Conservation (phyloP, 2,329 filamentous ascomycete species). For the Pyrenophora seminiperda region DNA sequence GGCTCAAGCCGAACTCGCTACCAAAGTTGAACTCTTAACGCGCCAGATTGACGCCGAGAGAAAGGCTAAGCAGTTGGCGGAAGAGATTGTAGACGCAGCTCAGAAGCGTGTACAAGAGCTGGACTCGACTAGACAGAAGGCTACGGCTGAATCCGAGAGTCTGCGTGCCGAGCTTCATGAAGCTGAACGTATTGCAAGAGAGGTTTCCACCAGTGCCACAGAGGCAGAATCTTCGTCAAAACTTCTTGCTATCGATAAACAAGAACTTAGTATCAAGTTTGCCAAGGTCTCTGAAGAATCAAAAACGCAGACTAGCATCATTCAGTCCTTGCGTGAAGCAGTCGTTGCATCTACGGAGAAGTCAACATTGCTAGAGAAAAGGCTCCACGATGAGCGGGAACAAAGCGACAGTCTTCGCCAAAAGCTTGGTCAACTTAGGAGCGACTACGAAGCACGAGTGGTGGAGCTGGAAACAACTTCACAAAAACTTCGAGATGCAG, state of each 20-base stretch:
- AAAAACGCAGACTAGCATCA: constrained; percentile 71
- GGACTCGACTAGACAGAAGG: constrained; percentile 81
- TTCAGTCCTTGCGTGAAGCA: constrained; percentile 77
- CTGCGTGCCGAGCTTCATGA: constrained; percentile 85
- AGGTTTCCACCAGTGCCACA: constrained; percentile 76
- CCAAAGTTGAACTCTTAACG: constrained; percentile 70
- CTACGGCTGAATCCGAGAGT: constrained; percentile 81
- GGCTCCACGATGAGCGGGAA: constrained; percentile 81
- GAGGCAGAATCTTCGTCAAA: constrained; percentile 77
- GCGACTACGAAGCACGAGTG: constrained; percentile 80
- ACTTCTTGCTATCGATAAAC: constrained; percentile 83
- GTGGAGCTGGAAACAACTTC: constrained; percentile 76
- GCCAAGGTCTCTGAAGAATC: constrained; percentile 69
- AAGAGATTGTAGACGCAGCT: constrained; percentile 82
- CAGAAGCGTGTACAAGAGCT: constrained; percentile 83
- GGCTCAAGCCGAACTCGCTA: constrained; percentile 78
- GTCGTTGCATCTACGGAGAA: constrained; percentile 80
- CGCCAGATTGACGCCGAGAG: constrained; percentile 80
- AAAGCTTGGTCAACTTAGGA: constrained; percentile 75
- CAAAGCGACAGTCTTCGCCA: constrained; percentile 75
- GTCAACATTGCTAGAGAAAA: constrained; percentile 74
- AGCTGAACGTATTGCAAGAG: constrained; percentile 75
- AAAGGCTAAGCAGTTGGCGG: constrained; percentile 79
- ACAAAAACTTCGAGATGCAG: constrained; percentile 78
- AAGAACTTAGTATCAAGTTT: constrained; percentile 72